These are phyloP conservation scores for Lentinula sp. DNA, from an alignment of 768 basidiomycete species.

Conservation along the genomic window DNA sequence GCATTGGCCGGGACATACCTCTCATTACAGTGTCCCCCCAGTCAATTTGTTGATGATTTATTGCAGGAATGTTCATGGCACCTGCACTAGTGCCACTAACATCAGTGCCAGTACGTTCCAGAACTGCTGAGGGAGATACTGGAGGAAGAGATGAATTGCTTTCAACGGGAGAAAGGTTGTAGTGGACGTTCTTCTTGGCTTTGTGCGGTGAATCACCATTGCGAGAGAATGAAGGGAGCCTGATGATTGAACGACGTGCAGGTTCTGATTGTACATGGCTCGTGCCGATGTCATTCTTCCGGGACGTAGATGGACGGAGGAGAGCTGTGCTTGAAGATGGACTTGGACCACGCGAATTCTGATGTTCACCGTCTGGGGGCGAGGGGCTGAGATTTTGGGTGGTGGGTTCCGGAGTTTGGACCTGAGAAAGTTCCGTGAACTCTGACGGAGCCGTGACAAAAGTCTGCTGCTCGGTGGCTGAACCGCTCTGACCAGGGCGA, in stretches of 20 bases:
- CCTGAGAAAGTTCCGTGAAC: conserved; percentile 4
- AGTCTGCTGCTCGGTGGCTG: neutral
- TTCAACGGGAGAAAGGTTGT: conserved; percentile 20
- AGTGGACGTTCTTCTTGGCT: conserved; percentile 32
- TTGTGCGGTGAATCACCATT: conserved; percentile 10
- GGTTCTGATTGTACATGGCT: conserved; percentile 14
- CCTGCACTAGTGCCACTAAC: conserved; percentile 62
- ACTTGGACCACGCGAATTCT: neutral
- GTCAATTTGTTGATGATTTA: conserved; percentile 16
- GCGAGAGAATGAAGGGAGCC: conserved; percentile 10
- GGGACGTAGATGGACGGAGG: conserved; percentile 7
- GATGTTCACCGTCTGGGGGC: neutral
- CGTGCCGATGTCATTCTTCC: neutral
- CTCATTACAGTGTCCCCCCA: conserved; percentile 62
- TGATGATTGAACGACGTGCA: conserved; percentile 14
- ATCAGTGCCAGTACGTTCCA: conserved; percentile 52
- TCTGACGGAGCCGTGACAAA: conserved; percentile 19
- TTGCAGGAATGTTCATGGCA: conserved; percentile 30
- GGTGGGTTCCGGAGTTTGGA: neutral
- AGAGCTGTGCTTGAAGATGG: conserved; percentile 13
- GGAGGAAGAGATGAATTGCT: conserved; percentile 17
- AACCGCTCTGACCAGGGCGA: neutral
- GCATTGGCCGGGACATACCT: conserved; percentile 41
- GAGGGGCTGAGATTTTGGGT: neutral
- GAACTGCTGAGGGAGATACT: conserved; percentile 58